Evolutionary conservation across 805 yeast genomes (phyloP).

Genomic region (Priceomyces castillae): DNA sequence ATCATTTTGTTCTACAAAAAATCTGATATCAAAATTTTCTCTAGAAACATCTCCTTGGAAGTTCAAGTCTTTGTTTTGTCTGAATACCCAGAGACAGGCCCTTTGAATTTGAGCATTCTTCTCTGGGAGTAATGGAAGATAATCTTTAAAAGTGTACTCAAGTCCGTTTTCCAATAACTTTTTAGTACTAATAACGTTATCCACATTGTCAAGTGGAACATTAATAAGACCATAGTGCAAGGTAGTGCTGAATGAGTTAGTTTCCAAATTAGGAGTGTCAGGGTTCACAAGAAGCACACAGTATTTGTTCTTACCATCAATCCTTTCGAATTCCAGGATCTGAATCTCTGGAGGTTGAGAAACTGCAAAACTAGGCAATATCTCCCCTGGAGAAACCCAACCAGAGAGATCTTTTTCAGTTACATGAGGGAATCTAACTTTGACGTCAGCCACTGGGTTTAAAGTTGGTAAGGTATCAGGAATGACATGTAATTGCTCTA

Average conservation of each 20-base stretch:
- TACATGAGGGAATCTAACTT: slow-evolving; percentile 71
- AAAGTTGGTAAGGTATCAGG: slow-evolving; percentile 94
- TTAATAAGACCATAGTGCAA: slow-evolving; percentile 78
- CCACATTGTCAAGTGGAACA: slow-evolving; percentile 55
- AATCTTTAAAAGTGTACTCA: slow-evolving; percentile 44
- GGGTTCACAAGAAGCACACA: slow-evolving; percentile 85
- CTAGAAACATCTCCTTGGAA: slow-evolving; percentile 27
- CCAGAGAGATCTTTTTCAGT: slow-evolving; percentile 50
- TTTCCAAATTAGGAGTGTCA: slow-evolving; percentile 76
- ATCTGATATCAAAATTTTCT: slow-evolving; percentile 68
- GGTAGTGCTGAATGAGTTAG: slow-evolving; percentile 66
- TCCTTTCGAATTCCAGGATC: slow-evolving; percentile 65
- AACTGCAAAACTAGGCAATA: slow-evolving; percentile 72
- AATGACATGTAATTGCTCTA: slow-evolving; percentile 78
- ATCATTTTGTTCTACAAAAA: slow-evolving; percentile 52
- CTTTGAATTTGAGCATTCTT: slow-evolving; percentile 83
- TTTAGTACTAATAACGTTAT: slow-evolving; percentile 52
- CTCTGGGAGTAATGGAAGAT: slow-evolving; percentile 84
- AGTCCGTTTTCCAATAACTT: slow-evolving; percentile 38
- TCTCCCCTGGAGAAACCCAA: slow-evolving; percentile 77
- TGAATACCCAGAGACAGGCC: slow-evolving; percentile 85
- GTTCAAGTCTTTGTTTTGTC: slow-evolving; percentile 48
- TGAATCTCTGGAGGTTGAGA: slow-evolving; percentile 72
- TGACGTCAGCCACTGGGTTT: slow-evolving; percentile 74
- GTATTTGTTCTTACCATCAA: slow-evolving; percentile 53